These are phyloP conservation scores for Pichia sorboxylosa DNA, from an alignment of 1,139 yeast genomes.

Conservation along the genomic window DNA sequence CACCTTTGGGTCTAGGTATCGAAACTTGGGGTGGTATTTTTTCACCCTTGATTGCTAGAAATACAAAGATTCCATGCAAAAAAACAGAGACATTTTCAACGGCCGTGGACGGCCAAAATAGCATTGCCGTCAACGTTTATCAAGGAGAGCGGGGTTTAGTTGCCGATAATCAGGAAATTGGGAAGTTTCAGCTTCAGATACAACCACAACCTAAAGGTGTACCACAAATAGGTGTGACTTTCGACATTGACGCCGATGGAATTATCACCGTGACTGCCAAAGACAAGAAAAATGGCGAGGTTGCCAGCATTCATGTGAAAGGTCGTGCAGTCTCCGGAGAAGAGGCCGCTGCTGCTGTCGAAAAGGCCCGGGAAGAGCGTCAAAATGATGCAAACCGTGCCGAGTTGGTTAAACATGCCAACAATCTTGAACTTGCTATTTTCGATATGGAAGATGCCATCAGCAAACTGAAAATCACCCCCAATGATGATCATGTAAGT, in stretches of 20 bases:
- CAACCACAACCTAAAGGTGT: conserved; percentile 67
- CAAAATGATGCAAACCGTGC: conserved; percentile 33
- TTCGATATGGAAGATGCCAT: conserved; percentile 26
- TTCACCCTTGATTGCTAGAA: conserved; percentile 65
- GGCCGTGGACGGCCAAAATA: conserved; percentile 78
- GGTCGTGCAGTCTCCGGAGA: conserved; percentile 58
- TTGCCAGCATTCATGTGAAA: conserved; percentile 54
- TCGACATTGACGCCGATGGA: conserved; percentile 76
- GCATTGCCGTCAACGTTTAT: conserved; percentile 65
- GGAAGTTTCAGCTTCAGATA: conserved; percentile 58
- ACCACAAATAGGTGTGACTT: conserved; percentile 63
- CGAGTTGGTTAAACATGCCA: conserved; percentile 23
- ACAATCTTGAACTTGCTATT: conserved; percentile 23
- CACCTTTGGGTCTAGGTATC: conserved; percentile 69
- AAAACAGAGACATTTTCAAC: conserved; percentile 66
- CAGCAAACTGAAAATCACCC: conserved; percentile 18
- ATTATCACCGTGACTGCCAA: conserved; percentile 64
- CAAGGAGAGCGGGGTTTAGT: conserved; percentile 74
- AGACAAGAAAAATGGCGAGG: conserved; percentile 48
- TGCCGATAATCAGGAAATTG: conserved; percentile 60
- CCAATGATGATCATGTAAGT: conserved; percentile 28
- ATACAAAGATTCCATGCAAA: conserved; percentile 65
- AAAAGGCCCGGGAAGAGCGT: conserved; percentile 36
- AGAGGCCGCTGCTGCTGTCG: conserved; percentile 46
- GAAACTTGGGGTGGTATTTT: conserved; percentile 77